phyloP scores from a whole-genome alignment of 208 protist genomes.

The Leishmania aethiopica region DNA sequence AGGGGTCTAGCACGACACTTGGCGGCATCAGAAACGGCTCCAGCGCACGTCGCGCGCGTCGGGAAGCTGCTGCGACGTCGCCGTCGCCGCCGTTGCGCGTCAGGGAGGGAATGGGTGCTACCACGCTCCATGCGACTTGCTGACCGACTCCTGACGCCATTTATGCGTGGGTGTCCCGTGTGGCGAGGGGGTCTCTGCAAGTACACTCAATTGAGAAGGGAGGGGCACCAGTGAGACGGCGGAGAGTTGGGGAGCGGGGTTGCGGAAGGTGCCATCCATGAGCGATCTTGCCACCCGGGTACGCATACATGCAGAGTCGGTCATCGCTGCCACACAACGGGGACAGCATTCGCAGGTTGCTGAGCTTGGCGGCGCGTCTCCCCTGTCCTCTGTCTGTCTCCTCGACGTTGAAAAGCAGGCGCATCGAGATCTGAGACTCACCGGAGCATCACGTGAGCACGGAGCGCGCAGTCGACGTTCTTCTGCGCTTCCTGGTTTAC shows the following conservation, averaged over 20 bases:
- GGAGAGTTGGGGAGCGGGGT: background rate
- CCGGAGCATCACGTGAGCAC: background rate
- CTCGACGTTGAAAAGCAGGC: background rate
- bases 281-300: background rate
- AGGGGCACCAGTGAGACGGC: background rate
- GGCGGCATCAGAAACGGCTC: slow-evolving; percentile 5
- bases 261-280: background rate
- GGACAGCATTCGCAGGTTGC: background rate
- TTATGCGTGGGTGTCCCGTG: background rate
- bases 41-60: background rate
- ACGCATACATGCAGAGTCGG: background rate
- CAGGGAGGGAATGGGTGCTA: background rate
- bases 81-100: background rate
- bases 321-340: background rate
- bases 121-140: background rate
- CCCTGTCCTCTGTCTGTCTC: background rate
- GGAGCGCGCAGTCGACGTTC: background rate
- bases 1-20: background rate
- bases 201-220: background rate
- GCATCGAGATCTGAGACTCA: background rate
- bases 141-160: background rate
- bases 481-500: background rate
- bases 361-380: background rate
- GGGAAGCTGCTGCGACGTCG: background rate
- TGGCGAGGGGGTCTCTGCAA: background rate